Conservation (phyloP, 192 early-diverging fungal genomes). For the Gonapodya prolifera region DNA sequence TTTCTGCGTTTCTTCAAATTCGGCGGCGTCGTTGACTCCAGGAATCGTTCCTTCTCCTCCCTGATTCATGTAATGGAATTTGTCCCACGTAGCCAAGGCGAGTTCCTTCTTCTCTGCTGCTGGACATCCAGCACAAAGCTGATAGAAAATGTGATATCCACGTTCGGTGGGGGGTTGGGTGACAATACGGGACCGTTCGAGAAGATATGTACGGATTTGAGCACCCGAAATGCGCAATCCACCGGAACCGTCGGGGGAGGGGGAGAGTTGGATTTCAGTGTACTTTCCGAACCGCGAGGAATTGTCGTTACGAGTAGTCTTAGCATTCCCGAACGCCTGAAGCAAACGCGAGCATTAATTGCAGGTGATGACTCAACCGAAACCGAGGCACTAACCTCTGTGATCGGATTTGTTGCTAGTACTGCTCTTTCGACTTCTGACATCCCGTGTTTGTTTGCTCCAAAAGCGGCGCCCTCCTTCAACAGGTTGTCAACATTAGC, state of each 20-base stretch:
- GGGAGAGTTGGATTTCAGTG: conserved; percentile 44
- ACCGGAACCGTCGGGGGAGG: neutral
- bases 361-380: no score
- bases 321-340: conserved; percentile 92
- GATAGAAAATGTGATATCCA: conserved; percentile 99
- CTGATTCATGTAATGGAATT: conserved; percentile 82
- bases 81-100: conserved; percentile 55
- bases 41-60: conserved; percentile 64
- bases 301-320: conserved; percentile 99
- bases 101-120: conserved; percentile 69
- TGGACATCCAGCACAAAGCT: conserved; percentile 84
- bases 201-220: conserved; percentile 84
- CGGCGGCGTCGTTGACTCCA: conserved; percentile 84
- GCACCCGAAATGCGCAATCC: conserved; percentile 84
- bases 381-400: no score
- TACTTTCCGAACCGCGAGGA: conserved; percentile 97
- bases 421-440: conserved; percentile 56
- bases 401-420: conserved; percentile 93
- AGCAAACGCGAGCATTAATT: conserved; percentile 1
- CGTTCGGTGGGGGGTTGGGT: conserved; percentile 67
- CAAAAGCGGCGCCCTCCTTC: neutral
- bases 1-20: conserved; percentile 80
- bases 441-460: neutral
- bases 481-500: conserved; percentile 30
- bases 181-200: conserved; percentile 89